Conservation (phyloP, 345 rosid species). For the Carallia brachiata region DNA sequence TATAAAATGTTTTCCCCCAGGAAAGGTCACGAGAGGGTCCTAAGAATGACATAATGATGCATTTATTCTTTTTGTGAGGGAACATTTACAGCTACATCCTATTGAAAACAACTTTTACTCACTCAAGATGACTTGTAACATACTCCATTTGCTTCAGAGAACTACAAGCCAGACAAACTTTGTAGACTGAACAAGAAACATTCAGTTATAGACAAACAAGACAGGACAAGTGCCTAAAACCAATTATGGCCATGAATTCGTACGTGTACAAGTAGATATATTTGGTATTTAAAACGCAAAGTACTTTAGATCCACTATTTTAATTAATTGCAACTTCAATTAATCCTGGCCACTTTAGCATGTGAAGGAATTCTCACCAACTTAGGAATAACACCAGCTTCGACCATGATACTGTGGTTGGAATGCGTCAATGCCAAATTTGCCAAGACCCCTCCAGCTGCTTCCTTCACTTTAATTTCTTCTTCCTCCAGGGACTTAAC, state of each 20-base stretch:
- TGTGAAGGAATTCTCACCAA: constrained; percentile 47
- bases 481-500: constrained; percentile 65
- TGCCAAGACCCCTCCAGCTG: constrained; percentile 85
- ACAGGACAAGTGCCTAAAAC: no score
- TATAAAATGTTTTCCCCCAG: background rate
- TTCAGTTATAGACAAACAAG: background rate
- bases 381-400: constrained; percentile 74
- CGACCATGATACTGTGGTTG: constrained; percentile 63
- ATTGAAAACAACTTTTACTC: background rate
- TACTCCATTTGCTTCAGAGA: background rate
- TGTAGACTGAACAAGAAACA: background rate
- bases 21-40: background rate
- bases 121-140: background rate
- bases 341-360: background rate
- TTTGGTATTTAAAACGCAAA: no score
- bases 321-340: background rate
- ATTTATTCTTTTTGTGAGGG: background rate
- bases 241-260: no score
- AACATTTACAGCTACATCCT: background rate
- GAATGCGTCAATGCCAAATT: constrained; percentile 60
- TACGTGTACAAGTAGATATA: no score
- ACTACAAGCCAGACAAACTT: background rate
- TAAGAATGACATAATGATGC: background rate
- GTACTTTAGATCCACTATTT: no score
- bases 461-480: constrained; percentile 63